Evolutionary conservation across 352 stramenopile genomes (phyloP).

Genomic region (Blastocystis sp.): DNA sequence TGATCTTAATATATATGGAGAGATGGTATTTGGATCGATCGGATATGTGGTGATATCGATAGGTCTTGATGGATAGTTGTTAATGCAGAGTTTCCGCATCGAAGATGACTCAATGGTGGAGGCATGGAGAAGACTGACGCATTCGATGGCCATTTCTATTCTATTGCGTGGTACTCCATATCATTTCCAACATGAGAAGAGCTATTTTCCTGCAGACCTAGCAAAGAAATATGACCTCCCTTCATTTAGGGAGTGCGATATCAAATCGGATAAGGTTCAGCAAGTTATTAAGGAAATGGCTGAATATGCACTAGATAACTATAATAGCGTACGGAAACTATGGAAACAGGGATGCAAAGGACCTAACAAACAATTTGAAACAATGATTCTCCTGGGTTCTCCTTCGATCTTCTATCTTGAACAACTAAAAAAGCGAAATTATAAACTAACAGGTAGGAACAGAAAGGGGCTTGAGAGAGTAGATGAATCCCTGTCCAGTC

Average conservation of each 20-base stretch:
- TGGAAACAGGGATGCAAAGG: constrained; percentile 19
- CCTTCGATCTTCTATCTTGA: constrained; percentile 22
- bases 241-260: neutral
- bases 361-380: neutral
- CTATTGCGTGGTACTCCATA: constrained; percentile 10
- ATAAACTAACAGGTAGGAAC: neutral
- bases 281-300: constrained; percentile 15
- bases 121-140: neutral
- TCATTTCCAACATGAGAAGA: constrained; percentile 2
- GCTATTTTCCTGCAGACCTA: constrained; percentile 11
- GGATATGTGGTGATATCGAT: neutral
- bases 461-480: neutral
- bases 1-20: constrained; percentile 6
- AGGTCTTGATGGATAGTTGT: neutral
- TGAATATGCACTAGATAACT: neutral
- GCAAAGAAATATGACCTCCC: constrained; percentile 3
- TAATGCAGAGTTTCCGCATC: constrained; percentile 47
- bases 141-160: neutral
- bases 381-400: neutral
- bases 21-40: constrained; percentile 7
- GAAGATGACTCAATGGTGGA: constrained; percentile 11
- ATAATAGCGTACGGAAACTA: neutral
- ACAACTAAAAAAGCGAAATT: neutral
- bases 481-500: constrained; percentile 16
- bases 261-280: constrained; percentile 11